These are phyloP conservation scores for Boletus tylopilopsis DNA, from an alignment of 768 basidiomycete species.

Conservation along the genomic window DNA sequence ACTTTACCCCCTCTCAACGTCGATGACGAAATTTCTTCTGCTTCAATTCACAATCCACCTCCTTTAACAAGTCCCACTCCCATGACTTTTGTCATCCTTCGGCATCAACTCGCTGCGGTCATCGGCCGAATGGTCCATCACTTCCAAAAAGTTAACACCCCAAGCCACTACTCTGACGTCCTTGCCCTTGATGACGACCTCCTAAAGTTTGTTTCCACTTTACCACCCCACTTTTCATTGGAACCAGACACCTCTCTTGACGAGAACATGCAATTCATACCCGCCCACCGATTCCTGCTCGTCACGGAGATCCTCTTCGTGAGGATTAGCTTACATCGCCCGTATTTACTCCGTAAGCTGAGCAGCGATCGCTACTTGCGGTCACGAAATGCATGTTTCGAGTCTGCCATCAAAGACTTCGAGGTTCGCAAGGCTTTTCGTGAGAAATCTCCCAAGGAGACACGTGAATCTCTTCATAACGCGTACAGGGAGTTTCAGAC, in stretches of 20 bases:
- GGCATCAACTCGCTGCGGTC: constrained; percentile 76
- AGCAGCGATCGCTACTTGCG: constrained; percentile 76
- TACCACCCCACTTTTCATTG: constrained; percentile 78
- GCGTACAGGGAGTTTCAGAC: constrained; percentile 87
- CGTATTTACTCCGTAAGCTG: constrained; percentile 75
- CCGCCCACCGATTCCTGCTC: constrained; percentile 83
- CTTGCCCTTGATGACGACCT: constrained; percentile 79
- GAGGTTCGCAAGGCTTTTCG: constrained; percentile 70
- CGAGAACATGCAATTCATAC: constrained; percentile 57
- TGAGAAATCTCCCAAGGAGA: constrained; percentile 56
- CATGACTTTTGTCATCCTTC: constrained; percentile 85
- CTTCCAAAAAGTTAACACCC: constrained; percentile 81
- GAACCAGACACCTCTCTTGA: constrained; percentile 79
- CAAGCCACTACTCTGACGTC: constrained; percentile 81
- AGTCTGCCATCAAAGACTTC: constrained; percentile 86
- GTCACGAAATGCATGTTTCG: constrained; percentile 85
- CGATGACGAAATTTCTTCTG: constrained; percentile 51
- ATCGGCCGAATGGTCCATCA: constrained; percentile 91
- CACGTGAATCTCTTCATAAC: constrained; percentile 68
- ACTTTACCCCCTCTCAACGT: constrained; percentile 73
- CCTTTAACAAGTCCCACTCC: constrained; percentile 70
- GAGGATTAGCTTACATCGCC: constrained; percentile 79
- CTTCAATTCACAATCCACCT: constrained; percentile 45
- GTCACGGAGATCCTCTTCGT: constrained; percentile 89
- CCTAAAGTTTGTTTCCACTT: constrained; percentile 63